phyloP scores from a whole-genome alignment of 2,329 filamentous ascomycete genomes.

The Fusarium mundagurra region DNA sequence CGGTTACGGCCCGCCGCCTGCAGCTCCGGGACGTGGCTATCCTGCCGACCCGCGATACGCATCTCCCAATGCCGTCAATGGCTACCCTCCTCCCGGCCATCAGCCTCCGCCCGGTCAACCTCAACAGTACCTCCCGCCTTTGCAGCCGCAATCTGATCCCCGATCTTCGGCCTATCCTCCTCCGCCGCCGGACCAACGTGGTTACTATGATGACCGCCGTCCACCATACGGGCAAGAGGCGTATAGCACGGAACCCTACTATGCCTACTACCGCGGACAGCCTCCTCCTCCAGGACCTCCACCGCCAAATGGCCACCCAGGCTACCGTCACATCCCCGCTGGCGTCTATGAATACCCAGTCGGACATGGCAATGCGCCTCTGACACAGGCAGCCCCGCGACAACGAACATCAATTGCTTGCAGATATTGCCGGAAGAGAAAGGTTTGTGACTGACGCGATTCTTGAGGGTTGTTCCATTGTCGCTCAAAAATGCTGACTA shows the following conservation, averaged over 20 bases:
- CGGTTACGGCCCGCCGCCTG: slow-evolving; percentile 47
- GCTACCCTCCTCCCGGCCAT: slow-evolving; percentile 54
- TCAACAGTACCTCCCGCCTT: slow-evolving; percentile 50
- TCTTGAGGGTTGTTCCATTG: neutral
- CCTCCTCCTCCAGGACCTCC: slow-evolving; percentile 43
- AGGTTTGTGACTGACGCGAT: slow-evolving; percentile 53
- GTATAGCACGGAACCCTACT: slow-evolving; percentile 49
- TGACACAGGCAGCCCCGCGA: slow-evolving; percentile 63
- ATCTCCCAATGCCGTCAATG: slow-evolving; percentile 57
- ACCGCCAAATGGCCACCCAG: slow-evolving; percentile 44
- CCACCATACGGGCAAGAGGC: slow-evolving; percentile 49
- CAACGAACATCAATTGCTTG: slow-evolving; percentile 70
- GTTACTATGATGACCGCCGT: slow-evolving; percentile 50
- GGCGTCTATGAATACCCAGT: slow-evolving; percentile 49
- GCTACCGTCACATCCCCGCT: slow-evolving; percentile 43
- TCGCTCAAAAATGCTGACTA: slow-evolving; percentile 17
- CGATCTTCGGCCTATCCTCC: slow-evolving; percentile 51
- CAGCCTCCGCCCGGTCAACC: slow-evolving; percentile 41
- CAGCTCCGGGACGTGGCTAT: slow-evolving; percentile 48
- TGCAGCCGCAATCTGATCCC: slow-evolving; percentile 50
- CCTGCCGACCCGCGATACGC: slow-evolving; percentile 52
- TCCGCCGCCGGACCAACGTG: slow-evolving; percentile 52
- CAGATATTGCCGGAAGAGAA: slow-evolving; percentile 69
- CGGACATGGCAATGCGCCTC: slow-evolving; percentile 49
- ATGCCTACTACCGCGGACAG: slow-evolving; percentile 44